Evolutionary conservation across 495 filamentous ascomycete genomes (phyloP).

Genomic region (Talaromyces stipitatus): DNA sequence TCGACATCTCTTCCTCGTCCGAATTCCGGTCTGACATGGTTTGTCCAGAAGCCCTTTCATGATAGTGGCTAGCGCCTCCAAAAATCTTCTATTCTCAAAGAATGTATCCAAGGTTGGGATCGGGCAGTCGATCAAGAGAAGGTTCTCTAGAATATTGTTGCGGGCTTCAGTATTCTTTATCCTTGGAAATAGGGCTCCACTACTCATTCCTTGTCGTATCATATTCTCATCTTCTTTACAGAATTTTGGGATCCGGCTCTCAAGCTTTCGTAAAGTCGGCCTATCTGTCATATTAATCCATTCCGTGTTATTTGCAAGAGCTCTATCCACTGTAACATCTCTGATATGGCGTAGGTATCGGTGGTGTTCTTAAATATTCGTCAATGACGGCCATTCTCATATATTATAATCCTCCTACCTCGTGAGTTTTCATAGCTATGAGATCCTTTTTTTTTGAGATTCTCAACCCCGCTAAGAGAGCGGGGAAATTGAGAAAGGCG

Average conservation of each 20-base stretch:
- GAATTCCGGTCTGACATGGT: too few relatives aligned
- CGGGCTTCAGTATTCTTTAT: not conserved
- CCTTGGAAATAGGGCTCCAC: not conserved
- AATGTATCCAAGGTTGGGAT: slow-evolving; percentile 1
- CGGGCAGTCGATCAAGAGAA: not conserved
- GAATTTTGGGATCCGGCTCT: not conserved
- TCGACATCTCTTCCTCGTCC: not conserved
- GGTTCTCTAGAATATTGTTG: not conserved
- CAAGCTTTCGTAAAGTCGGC: not conserved
- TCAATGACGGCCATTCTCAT: too few relatives aligned
- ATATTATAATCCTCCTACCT: not conserved
- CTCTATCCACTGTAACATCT: not conserved
- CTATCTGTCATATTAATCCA: not conserved
- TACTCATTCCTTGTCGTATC: too few relatives aligned
- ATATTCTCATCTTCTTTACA: not conserved
- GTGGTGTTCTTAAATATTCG: not conserved
- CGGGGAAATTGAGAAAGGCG: not conserved
- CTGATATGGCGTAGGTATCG: not conserved
- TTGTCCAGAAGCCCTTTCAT: not conserved
- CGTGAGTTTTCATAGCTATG: not conserved
- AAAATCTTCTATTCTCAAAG: not conserved
- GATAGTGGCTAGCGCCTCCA: not conserved
- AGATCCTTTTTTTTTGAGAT: not conserved
- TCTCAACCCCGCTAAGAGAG: not conserved
- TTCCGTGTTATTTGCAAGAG: not conserved